Conservation (phyloP, 2,329 filamentous ascomycete species). For the Epichloe baconii region DNA sequence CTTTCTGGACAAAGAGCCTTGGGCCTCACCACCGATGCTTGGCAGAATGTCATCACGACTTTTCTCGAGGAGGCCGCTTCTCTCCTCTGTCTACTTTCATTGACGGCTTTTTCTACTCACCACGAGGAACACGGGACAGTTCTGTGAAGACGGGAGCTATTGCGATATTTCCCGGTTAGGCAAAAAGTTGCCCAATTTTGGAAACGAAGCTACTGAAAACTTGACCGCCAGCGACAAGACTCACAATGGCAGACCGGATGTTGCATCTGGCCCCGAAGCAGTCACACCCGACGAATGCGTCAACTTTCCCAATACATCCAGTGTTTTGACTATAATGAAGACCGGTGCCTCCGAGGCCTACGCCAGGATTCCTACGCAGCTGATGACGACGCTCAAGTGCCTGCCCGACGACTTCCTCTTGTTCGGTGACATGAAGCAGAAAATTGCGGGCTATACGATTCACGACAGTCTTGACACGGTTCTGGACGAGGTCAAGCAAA, state of each 20-base stretch:
- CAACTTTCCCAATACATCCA: slow-evolving; percentile 29
- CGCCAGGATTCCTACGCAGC: slow-evolving; percentile 38
- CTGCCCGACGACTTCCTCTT: slow-evolving; percentile 38
- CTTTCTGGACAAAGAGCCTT: slow-evolving; percentile 5
- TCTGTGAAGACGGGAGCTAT: slow-evolving; percentile 17
- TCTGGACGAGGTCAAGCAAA: slow-evolving; percentile 26
- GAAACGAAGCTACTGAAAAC: not conserved
- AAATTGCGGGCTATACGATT: slow-evolving; percentile 30
- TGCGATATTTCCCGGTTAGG: slow-evolving; percentile 9
- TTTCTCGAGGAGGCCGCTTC: slow-evolving; percentile 16
- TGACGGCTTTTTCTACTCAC: slow-evolving; percentile 19
- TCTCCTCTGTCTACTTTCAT: slow-evolving; percentile 16
- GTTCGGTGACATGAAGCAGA: slow-evolving; percentile 43
- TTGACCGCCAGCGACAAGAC: not conserved
- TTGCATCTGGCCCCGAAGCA: slow-evolving; percentile 6
- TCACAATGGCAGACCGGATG: not conserved
- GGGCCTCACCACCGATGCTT: not conserved
- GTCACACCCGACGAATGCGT: slow-evolving; percentile 19
- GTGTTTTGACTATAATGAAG: slow-evolving; percentile 40
- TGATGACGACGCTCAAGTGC: slow-evolving; percentile 39
- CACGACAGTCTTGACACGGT: slow-evolving; percentile 34
- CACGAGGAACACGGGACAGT: slow-evolving; percentile 17
- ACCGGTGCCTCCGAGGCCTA: slow-evolving; percentile 43
- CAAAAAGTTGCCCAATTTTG: slow-evolving; percentile 3
- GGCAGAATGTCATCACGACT: slow-evolving; percentile 12